Conservation (phyloP, 1,284 basidiomycete species). For the Malassezia nana region DNA sequence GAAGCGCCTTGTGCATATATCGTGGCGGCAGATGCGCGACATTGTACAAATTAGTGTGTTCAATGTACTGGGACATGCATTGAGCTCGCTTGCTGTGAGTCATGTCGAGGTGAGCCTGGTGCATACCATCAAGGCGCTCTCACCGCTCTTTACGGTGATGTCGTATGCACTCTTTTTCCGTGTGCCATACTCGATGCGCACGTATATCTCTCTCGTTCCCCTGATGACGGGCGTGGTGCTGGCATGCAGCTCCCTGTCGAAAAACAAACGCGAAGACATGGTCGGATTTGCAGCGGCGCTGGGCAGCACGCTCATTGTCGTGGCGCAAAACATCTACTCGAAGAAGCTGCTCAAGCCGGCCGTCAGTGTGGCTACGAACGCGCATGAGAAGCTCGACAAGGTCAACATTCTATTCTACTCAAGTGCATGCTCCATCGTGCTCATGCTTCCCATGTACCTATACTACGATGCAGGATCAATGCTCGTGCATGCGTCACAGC, state of each 20-base stretch:
- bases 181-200: constrained; percentile 80
- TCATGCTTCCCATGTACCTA: constrained; percentile 42
- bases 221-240: constrained; percentile 94
- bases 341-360: constrained; percentile 72
- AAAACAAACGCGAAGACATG: constrained; percentile 55
- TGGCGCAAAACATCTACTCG: constrained; percentile 97
- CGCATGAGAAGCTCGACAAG: constrained; percentile 70
- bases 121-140: constrained; percentile 96
- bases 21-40: constrained; percentile 61
- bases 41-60: constrained; percentile 89
- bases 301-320: constrained; percentile 59
- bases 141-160: constrained; percentile 89
- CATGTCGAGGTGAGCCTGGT: constrained; percentile 93
- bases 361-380: constrained; percentile 51
- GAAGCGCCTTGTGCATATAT: constrained; percentile 54
- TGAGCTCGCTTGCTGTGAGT: constrained; percentile 89
- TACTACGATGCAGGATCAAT: constrained; percentile 29
- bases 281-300: constrained; percentile 27
- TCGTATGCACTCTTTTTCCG: constrained; percentile 85
- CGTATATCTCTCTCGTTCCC: constrained; percentile 87
- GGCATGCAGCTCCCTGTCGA: constrained; percentile 84
- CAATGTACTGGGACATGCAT: constrained; percentile 86
- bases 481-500: constrained; percentile 10
- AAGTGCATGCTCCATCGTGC: constrained; percentile 77
- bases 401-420: constrained; percentile 92